These are phyloP conservation scores for Talaromyces sp. DNA, from an alignment of 2,329 filamentous ascomycete genomes.

Conservation along the genomic window DNA sequence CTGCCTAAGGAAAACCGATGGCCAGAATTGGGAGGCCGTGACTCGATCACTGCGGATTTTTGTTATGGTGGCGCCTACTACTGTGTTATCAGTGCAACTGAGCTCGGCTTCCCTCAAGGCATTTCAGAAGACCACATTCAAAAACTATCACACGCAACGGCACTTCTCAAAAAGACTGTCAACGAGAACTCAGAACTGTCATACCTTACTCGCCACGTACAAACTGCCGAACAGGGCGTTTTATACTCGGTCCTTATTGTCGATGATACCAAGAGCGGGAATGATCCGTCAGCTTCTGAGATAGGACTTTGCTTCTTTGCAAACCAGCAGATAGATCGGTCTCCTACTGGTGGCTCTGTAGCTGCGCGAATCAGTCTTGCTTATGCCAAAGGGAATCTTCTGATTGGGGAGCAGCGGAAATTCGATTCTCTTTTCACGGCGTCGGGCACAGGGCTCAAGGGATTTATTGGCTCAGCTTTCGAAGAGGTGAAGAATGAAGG, in stretches of 20 bases:
- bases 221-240: conserved; percentile 1
- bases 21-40: background rate
- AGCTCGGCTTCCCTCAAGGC: background rate
- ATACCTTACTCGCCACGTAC: conserved; percentile 26
- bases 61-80: conserved; percentile 3
- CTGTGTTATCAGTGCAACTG: background rate
- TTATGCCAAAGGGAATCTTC: conserved; percentile 27
- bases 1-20: conserved; percentile 1
- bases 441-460: background rate
- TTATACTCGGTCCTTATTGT: conserved; percentile 43
- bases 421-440: background rate
- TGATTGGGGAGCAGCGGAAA: background rate
- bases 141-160: background rate
- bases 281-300: conserved; percentile 27
- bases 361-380: conserved; percentile 38
- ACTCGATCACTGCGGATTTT: background rate
- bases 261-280: conserved; percentile 21
- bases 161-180: conserved; percentile 16
- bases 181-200: conserved; percentile 33
- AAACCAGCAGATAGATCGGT: conserved; percentile 48
- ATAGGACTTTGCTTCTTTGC: conserved; percentile 47
- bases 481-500: background rate
- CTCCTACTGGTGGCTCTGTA: conserved; percentile 39
- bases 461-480: background rate
- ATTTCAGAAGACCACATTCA: background rate